Percentiles rank a stretch among this genome's conserved stretches.
These are phyloP conservation scores for Papilionanthe hybrid DNA, from an alignment of 116 monocot species.

Conservation along the genomic window DNA sequence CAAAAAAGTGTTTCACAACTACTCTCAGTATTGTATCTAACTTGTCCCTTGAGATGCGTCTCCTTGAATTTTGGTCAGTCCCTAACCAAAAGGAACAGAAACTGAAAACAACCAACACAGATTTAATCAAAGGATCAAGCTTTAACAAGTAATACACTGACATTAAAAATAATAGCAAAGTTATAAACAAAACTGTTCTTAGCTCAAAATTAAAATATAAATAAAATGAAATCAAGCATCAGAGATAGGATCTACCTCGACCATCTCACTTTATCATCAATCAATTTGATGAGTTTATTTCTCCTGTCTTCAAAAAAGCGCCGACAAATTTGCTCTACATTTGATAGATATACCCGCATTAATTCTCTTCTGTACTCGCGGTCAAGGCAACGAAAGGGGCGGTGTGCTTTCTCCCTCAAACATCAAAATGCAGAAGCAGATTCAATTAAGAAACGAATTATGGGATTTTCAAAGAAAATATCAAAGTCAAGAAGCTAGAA, in stretches of 20 bases:
- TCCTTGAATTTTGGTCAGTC: conserved; percentile 47
- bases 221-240: not conserved
- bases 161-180: not conserved
- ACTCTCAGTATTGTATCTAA: conserved; percentile 74
- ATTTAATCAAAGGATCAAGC: conserved; percentile 8
- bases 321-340: conserved; percentile 85
- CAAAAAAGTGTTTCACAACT: conserved; percentile 86
- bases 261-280: conserved; percentile 87
- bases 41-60: conserved; percentile 68
- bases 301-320: conserved; percentile 85
- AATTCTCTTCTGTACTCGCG: conserved; percentile 87
- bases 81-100: conserved; percentile 83
- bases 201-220: conserved; percentile 2
- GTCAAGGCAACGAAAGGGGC: conserved; percentile 86
- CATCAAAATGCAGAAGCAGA: conserved; percentile 26
- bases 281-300: conserved; percentile 68
- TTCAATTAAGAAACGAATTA: conserved; percentile 14
- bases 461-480: not conserved
- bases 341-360: conserved; percentile 86
- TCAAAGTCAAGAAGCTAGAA: not conserved
- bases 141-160: not conserved
- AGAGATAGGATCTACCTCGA: conserved; percentile 50
- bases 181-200: not conserved
- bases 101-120: conserved; percentile 55
- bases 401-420: conserved; percentile 81